Conservation (phyloP, 805 yeast genomes). For the Komagataella ulmi region DNA sequence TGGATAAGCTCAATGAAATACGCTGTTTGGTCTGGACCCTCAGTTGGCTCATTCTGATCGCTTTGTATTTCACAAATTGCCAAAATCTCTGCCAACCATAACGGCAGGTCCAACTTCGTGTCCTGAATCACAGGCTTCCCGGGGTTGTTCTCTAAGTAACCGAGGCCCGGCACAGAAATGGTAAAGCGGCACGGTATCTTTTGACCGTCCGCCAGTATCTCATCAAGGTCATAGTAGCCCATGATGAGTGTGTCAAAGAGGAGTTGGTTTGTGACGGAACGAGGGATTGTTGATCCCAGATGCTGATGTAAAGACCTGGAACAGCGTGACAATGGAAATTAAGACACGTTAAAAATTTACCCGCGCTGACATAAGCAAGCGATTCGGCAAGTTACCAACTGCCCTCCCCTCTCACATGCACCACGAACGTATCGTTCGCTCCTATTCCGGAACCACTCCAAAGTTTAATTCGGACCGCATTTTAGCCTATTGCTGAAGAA, state of each 20-base stretch:
- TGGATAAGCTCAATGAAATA: constrained; percentile 55
- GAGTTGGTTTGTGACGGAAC: neutral
- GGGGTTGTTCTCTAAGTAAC: constrained; percentile 71
- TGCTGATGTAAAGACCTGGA: neutral
- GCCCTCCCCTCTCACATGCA: neutral
- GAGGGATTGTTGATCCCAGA: neutral
- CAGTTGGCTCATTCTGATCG: constrained; percentile 11
- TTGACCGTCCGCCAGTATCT: constrained; percentile 56
- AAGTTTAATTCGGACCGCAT: neutral
- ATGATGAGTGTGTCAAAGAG: constrained; percentile 3
- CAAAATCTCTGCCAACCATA: constrained; percentile 78
- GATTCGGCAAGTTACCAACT: neutral
- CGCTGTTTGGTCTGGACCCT: constrained; percentile 16
- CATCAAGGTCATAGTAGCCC: constrained; percentile 64
- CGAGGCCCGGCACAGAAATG: constrained; percentile 73
- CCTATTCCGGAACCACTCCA: neutral
- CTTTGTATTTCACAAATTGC: constrained; percentile 31
- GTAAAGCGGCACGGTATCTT: constrained; percentile 73
- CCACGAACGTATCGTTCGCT: neutral
- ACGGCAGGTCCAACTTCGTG: constrained; percentile 63
- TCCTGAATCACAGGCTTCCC: constrained; percentile 45
- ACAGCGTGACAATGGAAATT: neutral
- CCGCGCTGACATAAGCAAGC: neutral
- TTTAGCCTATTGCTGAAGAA: neutral
- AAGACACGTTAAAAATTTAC: neutral